phyloP scores from a whole-genome alignment of 1,284 basidiomycete genomes.

The Psilocybe mexicana region DNA sequence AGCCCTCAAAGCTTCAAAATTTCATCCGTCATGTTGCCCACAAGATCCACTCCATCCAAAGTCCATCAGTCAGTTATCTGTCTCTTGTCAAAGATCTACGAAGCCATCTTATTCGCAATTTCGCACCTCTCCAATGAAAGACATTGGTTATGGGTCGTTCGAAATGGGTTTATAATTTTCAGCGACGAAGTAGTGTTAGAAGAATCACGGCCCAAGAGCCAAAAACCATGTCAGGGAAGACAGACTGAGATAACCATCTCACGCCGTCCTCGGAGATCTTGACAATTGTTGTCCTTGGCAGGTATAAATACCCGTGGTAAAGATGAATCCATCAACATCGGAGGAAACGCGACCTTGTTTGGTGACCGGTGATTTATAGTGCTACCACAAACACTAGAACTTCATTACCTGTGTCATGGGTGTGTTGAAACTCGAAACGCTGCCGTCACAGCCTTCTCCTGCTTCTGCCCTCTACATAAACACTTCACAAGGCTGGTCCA shows the following conservation, averaged over 20 bases:
- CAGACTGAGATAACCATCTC: not conserved
- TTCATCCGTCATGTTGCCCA: too few relatives aligned
- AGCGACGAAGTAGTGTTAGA: not conserved
- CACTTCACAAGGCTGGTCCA: not conserved
- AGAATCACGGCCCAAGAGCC: too few relatives aligned
- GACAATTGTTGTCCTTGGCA: not conserved
- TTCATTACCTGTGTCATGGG: not conserved
- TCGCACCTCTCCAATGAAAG: too few relatives aligned
- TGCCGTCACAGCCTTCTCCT: not conserved
- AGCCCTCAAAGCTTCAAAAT: too few relatives aligned
- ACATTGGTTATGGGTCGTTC: too few relatives aligned
- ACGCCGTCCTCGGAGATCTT: slow-evolving; percentile 1
- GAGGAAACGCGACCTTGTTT: not conserved
- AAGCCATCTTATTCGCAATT: too few relatives aligned
- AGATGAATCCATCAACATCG: not conserved
- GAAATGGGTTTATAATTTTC: too few relatives aligned
- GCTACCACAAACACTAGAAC: not conserved
- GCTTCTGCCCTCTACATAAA: not conserved
- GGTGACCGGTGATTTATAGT: not conserved
- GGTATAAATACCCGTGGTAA: not conserved
- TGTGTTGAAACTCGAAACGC: not conserved
- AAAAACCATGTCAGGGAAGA: too few relatives aligned
- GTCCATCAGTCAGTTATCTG: too few relatives aligned
- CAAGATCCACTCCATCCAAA: not conserved
- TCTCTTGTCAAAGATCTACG: too few relatives aligned